A percentile compares a stretch with the other conserved stretches of the same genome.
These are phyloP conservation scores for Pisolithus thermaeus DNA, from an alignment of 1,284 basidiomycete species.

Conservation along the genomic window DNA sequence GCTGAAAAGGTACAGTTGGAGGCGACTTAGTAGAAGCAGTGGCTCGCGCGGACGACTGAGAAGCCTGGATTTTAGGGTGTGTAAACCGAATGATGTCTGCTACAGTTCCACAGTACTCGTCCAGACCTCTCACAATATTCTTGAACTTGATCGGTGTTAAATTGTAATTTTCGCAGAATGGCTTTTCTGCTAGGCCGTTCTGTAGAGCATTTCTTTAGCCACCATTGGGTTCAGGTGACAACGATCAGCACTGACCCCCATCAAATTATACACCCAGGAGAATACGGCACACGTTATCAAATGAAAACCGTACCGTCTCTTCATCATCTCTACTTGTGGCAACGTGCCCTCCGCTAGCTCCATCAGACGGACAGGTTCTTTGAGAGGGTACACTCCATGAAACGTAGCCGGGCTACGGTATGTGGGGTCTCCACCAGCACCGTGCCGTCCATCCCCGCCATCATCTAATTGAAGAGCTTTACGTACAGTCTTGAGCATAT, in stretches of 20 bases:
- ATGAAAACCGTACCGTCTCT: constrained; percentile 13
- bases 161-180: constrained; percentile 14
- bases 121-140: constrained; percentile 14
- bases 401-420: constrained; percentile 21
- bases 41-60: not conserved
- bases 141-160: constrained; percentile 16
- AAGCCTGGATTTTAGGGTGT: constrained; percentile 5
- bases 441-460: not conserved
- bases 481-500: constrained; percentile 20
- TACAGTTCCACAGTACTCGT: constrained; percentile 22
- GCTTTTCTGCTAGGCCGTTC: constrained; percentile 15
- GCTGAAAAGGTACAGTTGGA: not conserved
- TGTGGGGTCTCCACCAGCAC: constrained; percentile 6
- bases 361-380: constrained; percentile 23
- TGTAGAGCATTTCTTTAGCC: not conserved
- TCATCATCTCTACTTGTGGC: constrained; percentile 12
- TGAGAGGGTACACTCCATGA: constrained; percentile 8
- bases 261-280: constrained; percentile 28
- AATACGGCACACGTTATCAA: constrained; percentile 24
- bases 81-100: constrained; percentile 19
- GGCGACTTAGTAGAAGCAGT: not conserved
- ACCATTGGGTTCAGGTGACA: not conserved
- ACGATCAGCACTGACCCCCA: constrained; percentile 17
- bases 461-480: constrained; percentile 12
- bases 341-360: constrained; percentile 21